These are phyloP conservation scores for Citrus mangshanensis DNA, from an alignment of 345 rosid genomes.

Conservation along the genomic window DNA sequence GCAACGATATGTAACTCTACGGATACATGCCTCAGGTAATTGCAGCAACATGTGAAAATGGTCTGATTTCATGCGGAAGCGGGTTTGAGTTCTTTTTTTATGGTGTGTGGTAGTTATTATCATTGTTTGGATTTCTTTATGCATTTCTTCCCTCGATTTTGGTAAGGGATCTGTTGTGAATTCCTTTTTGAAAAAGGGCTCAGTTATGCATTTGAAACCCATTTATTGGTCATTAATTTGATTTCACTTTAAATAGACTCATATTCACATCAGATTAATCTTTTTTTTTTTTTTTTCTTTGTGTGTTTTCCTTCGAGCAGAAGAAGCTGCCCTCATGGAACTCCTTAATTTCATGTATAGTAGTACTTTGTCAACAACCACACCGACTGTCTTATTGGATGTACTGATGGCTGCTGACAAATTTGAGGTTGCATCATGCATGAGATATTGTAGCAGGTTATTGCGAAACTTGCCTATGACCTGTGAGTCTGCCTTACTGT, in stretches of 20 bases:
- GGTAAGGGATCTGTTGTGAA: neutral
- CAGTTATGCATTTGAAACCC: neutral
- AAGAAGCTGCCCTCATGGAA: constrained; percentile 77
- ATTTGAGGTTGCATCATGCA: constrained; percentile 80
- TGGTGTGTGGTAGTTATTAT: neutral
- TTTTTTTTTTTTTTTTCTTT: neutral
- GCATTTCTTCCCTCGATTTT: neutral
- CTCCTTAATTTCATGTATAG: constrained; percentile 76
- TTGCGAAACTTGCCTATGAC: constrained; percentile 70
- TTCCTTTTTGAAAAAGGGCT: neutral
- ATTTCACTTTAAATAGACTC: neutral
- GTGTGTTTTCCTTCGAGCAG: constrained; percentile 39
- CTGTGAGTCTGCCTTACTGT: constrained; percentile 68
- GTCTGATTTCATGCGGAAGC: neutral
- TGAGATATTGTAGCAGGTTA: constrained; percentile 70
- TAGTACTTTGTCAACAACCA: constrained; percentile 41
- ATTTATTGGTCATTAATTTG: neutral
- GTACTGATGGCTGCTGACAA: constrained; percentile 80
- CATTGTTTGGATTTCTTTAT: constrained; percentile 1
- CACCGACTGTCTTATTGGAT: constrained; percentile 57
- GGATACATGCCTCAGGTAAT: constrained; percentile 71
- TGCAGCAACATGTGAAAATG: neutral
- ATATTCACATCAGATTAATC: neutral
- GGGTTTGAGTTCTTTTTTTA: neutral
- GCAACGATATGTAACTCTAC: constrained; percentile 61